Evolutionary conservation across 2,329 filamentous ascomycete genomes (phyloP), one percentile per base, ranked within the genome.

Genomic region (Westerdykella ornata): DNA sequence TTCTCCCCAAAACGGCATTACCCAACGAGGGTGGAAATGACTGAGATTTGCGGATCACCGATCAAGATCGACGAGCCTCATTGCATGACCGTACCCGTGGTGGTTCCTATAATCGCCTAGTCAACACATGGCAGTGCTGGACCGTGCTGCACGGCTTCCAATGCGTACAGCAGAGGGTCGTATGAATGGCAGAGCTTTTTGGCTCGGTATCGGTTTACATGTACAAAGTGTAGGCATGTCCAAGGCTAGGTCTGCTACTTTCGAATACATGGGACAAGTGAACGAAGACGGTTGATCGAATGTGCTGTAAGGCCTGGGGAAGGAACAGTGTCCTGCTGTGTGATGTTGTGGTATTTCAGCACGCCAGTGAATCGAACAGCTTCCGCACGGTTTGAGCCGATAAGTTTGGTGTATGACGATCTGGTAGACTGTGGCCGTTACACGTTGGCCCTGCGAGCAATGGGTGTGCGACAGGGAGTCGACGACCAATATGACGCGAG

Each of bases 181-280:
- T 34, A 39, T 34, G 38, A 34, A 34, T 39, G 15, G 29, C 38
- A 29, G 38, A 39, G 38, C 38, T 34, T 39, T 39, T 39, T 39
- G 15, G 38, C 30, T 39, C 30, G 29, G 30, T 39, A 39, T 34
- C 30, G 38, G 30, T 34, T 39, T 34, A 33, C 17, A 39, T 33
- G 30, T 39, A 39, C 38, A 39, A 29, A 39, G 38, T 39, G 38
- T 22, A 39, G 38, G 38, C 38, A 39, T 39, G 16, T 39, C 38
- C 38, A 29, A 39, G 35, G 20, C 30, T 34, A 22, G 29, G 38
- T 39, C 30, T 39, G 28, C 38, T 37, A 37, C 35, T 39, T 39
- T 39, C 38, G 29, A 39, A 31, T 17, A 17, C 30, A 33, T 33
- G 28, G 30, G 38, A 33, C 30, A 28, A 34, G 38, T 39, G 38